Conservation (phyloP, 805 yeast genomes). For the Metschnikowia orientalis region DNA sequence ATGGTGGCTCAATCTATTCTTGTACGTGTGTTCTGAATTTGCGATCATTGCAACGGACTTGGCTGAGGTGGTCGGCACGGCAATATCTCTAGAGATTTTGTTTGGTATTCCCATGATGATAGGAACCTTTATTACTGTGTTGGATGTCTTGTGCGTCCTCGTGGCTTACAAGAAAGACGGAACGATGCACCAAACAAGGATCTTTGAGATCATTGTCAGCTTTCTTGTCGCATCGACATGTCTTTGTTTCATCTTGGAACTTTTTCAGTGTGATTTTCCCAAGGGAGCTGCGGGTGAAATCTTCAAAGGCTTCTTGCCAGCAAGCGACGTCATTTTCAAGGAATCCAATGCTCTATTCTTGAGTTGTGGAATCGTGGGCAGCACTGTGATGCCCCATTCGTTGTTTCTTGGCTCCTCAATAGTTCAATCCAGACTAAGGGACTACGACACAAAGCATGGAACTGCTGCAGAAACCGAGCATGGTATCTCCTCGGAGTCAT, state of each 20-base stretch:
- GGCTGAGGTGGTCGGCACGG: constrained; percentile 94
- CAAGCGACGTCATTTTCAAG: constrained; percentile 25
- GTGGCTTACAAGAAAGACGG: constrained; percentile 76
- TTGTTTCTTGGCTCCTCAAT: constrained; percentile 42
- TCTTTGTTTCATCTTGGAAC: constrained; percentile 66
- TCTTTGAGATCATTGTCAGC: constrained; percentile 74
- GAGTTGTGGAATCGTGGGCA: constrained; percentile 44
- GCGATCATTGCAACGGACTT: constrained; percentile 91
- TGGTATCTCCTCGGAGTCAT: neutral
- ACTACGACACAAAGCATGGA: constrained; percentile 36
- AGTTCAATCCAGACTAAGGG: constrained; percentile 42
- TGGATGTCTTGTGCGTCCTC: constrained; percentile 75
- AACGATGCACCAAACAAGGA: constrained; percentile 66
- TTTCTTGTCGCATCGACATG: constrained; percentile 69
- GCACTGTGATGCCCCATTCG: constrained; percentile 47
- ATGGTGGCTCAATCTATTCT: constrained; percentile 52
- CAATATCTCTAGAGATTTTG: constrained; percentile 74
- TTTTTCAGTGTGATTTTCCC: constrained; percentile 49
- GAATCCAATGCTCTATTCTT: constrained; percentile 39
- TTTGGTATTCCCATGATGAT: constrained; percentile 66
- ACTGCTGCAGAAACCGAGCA: constrained; percentile 4
- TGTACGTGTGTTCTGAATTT: constrained; percentile 72
- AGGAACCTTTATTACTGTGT: constrained; percentile 76
- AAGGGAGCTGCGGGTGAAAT: constrained; percentile 52
- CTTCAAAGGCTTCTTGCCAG: constrained; percentile 66